Percentiles rank a stretch among this genome's conserved stretches.
Conservation (phyloP, 805 yeast species). For the Hanseniaspora meyeri region DNA sequence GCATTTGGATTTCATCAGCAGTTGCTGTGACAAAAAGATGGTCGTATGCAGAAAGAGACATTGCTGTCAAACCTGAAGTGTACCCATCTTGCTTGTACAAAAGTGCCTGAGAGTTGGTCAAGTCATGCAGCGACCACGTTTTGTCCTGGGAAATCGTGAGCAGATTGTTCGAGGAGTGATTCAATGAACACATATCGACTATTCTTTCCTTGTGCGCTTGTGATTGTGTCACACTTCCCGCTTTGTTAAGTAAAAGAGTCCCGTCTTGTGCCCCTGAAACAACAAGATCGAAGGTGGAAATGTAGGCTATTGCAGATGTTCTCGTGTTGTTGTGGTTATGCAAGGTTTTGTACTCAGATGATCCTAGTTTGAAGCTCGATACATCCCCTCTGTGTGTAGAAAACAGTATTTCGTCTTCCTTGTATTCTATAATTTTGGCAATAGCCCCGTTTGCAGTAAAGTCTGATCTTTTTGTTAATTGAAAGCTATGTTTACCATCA, state of each 20-base stretch:
- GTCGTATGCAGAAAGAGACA: background rate
- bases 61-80: background rate
- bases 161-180: background rate
- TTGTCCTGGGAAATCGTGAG: conserved; percentile 2
- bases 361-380: background rate
- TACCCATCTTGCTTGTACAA: conserved; percentile 8
- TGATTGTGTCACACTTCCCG: background rate
- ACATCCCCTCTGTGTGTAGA: conserved; percentile 7
- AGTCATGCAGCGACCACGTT: conserved; percentile 1
- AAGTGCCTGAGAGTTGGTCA: background rate
- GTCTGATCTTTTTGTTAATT: background rate
- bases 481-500: background rate
- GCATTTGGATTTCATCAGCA: background rate
- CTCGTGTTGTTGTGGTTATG: conserved; percentile 6
- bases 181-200: background rate
- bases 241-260: background rate
- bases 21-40: background rate
- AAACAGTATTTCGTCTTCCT: background rate
- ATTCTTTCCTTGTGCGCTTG: conserved; percentile 4
- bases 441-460: conserved; percentile 5
- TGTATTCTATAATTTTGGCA: conserved; percentile 1
- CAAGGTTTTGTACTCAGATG: background rate
- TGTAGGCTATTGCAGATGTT: conserved; percentile 4
- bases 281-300: background rate
- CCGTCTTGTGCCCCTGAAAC: conserved; percentile 10